Percentiles rank a stretch among this genome's conserved stretches.
Conservation (phyloP, 176 grass and related monocot genomes). For the Coix lacrymajobi region DNA sequence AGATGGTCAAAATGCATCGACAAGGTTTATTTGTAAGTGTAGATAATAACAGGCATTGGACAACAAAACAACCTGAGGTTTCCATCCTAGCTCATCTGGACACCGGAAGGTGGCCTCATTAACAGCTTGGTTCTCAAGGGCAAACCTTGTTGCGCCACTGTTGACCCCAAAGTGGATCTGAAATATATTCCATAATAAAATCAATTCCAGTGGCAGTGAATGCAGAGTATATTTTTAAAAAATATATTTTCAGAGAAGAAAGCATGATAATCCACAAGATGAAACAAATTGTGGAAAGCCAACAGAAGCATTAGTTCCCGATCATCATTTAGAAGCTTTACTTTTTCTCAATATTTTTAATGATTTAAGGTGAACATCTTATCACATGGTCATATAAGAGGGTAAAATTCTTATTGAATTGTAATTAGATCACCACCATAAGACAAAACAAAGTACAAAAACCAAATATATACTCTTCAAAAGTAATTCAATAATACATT, state of each 20-base stretch:
- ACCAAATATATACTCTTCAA: not conserved
- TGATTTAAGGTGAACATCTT: not conserved
- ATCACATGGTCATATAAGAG: not conserved
- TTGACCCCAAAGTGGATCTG: slow-evolving; percentile 95
- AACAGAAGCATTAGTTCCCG: not conserved
- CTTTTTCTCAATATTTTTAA: not conserved
- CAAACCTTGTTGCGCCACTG: slow-evolving; percentile 87
- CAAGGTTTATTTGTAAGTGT: not conserved
- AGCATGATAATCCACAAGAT: not conserved
- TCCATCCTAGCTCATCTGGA: slow-evolving; percentile 98
- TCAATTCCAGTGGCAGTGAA: not conserved
- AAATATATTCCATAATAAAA: slow-evolving; percentile 13
- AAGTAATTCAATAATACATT: not conserved
- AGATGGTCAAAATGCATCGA: slow-evolving; percentile 23
- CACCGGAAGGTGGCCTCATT: slow-evolving; percentile 97
- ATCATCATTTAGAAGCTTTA: not conserved
- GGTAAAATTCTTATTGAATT: not conserved
- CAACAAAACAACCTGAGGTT: slow-evolving; percentile 69
- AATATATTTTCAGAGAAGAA: not conserved
- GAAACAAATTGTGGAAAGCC: not conserved
- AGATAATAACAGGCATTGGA: not conserved
- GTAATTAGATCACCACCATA: not conserved
- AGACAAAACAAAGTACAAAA: not conserved
- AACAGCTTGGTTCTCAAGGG: slow-evolving; percentile 86
- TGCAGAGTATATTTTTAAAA: not conserved